Evolutionary conservation across 768 basidiomycete species (phyloP), one percentile per base, ranked within the genome.

Genomic region (Termitomyces sp.): DNA sequence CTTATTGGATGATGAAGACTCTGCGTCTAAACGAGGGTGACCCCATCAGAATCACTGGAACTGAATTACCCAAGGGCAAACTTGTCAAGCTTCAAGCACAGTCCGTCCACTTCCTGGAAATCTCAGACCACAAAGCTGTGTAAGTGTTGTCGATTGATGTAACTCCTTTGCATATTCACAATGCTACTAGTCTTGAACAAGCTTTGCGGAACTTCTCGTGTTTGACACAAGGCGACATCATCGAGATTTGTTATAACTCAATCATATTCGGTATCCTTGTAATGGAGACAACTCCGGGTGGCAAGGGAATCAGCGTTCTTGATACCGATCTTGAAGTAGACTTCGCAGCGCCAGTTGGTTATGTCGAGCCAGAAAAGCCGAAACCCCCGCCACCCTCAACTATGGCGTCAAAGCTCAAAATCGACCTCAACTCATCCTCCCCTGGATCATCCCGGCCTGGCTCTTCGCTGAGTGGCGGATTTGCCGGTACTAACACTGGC

Each of bases 1-100:
- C 97, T 0, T 89, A 93, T 62, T 99, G 97, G 97, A 96, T 99
- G 91, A 99, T 99, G 96, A 94, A 90, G 74, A 94, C 93, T 5
- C 75, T 99, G 19, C 83, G 92, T 26, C 73, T 99, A 26, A 87
- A 86, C 53, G 97, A 99, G 71, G 97, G 97, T 12, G 97, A 98
- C 73, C 85, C 93, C 11, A 90, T 99, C 57, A 86, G 94, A 43
- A 86, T 98, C 51, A 94, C 88, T 5, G 94, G 96, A 8, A 79
- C 88, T 2, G 85, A 88, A 57, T 78, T 98, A 15, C 84, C 84
- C 0, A 98, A 98, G 70, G 97, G 96, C 58, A 93, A 94, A 71
- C 77, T 95, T 51, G 90, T 99, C 66, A 99, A 99, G 71, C 76
- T 99, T 45, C 97, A 99, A 71, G 90, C 97, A 6, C 97, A 99